Evolutionary conservation across 768 basidiomycete species (phyloP).

Genomic region (Russula ochroleuca): DNA sequence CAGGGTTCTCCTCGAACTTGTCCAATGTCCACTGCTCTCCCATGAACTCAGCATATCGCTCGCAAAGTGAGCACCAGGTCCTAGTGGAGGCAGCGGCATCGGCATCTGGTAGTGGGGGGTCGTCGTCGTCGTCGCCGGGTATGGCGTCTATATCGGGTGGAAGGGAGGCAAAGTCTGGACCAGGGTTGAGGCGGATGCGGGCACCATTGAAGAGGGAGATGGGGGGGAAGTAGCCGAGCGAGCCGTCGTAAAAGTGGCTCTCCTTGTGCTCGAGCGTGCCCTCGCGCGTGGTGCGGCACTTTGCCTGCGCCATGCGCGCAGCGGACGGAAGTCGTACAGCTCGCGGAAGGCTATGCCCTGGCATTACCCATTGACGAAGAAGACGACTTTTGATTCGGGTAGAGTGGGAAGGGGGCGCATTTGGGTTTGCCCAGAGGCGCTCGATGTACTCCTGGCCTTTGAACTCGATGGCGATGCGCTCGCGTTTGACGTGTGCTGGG

Average conservation of each 20-base stretch:
- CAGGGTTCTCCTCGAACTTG: conserved; percentile 67
- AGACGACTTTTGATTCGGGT: conserved; percentile 68
- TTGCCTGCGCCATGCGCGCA: conserved; percentile 68
- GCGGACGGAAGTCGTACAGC: conserved; percentile 84
- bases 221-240: conserved; percentile 93
- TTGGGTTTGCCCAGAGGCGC: conserved; percentile 35
- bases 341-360: conserved; percentile 83
- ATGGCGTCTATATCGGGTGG: conserved; percentile 71
- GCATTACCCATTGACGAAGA: conserved; percentile 88
- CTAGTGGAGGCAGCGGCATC: conserved; percentile 32
- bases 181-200: conserved; percentile 78
- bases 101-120: not conserved
- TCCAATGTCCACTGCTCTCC: conserved; percentile 79
- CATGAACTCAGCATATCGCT: conserved; percentile 86
- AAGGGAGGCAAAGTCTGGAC: conserved; percentile 83
- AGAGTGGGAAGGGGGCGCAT: conserved; percentile 65
- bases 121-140: conserved; percentile 37
- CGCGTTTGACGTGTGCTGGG: conserved; percentile 78
- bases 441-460: conserved; percentile 86
- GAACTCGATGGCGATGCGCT: conserved; percentile 89
- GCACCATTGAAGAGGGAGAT: conserved; percentile 92
- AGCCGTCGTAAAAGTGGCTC: conserved; percentile 90
- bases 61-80: conserved; percentile 75
- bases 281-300: conserved; percentile 55
- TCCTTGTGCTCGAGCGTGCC: conserved; percentile 68